Conservation (phyloP, 768 basidiomycete genomes). For the Boletales sp. region DNA sequence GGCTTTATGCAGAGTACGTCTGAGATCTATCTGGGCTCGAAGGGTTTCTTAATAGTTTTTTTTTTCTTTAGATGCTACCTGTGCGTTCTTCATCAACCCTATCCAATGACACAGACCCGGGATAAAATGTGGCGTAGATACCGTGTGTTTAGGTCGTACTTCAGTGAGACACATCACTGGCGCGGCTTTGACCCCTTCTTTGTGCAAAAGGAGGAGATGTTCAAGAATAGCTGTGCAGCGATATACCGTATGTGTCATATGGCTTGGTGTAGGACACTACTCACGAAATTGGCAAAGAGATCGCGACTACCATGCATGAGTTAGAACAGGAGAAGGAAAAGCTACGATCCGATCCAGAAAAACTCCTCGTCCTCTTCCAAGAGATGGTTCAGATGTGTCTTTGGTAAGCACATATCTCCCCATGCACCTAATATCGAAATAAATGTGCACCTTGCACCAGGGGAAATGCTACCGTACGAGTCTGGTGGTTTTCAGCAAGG, state of each 20-base stretch:
- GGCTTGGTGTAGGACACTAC: neutral
- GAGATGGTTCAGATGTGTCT: conserved; percentile 91
- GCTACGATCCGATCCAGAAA: conserved; percentile 45
- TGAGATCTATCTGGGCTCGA: neutral
- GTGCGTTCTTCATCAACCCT: conserved; percentile 36
- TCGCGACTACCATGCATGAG: conserved; percentile 70
- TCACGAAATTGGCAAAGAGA: conserved; percentile 41
- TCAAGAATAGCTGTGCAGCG: conserved; percentile 71
- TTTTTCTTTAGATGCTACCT: conserved; percentile 58
- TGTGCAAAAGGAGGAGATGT: conserved; percentile 74
- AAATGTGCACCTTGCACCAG: conserved; percentile 34
- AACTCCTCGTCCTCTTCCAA: conserved; percentile 62
- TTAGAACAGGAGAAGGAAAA: conserved; percentile 48
- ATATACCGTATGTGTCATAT: conserved; percentile 60
- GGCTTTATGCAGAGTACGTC: conserved; percentile 92
- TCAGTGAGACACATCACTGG: conserved; percentile 69
- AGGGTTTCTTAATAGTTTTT: neutral
- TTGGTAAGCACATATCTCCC: conserved; percentile 39
- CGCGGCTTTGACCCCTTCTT: conserved; percentile 78
- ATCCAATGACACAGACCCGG: neutral
- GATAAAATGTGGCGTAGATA: conserved; percentile 50
- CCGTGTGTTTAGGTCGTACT: conserved; percentile 73
- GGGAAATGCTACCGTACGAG: conserved; percentile 87
- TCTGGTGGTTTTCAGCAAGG: neutral
- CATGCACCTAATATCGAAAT: neutral